Percentiles rank a stretch among this genome's conserved stretches.
These are phyloP conservation scores for Penicillium paneum DNA, from an alignment of 2,329 filamentous ascomycete species.

Conservation along the genomic window DNA sequence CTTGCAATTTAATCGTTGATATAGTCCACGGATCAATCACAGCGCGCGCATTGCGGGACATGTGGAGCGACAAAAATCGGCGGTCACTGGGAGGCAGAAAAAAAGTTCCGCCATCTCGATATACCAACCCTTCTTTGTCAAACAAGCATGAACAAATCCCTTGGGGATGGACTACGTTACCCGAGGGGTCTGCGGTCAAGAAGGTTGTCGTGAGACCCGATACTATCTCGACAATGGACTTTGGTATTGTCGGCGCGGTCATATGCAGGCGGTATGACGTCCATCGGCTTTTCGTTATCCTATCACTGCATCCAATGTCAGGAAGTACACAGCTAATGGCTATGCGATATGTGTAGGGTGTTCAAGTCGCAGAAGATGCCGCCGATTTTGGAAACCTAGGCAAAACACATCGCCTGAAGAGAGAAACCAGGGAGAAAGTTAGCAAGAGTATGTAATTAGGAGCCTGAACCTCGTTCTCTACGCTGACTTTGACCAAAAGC, in stretches of 20 bases:
- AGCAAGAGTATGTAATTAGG: constrained; percentile 43
- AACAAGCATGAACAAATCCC: constrained; percentile 31
- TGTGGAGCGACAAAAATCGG: constrained; percentile 12
- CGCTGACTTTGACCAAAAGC: constrained; percentile 50
- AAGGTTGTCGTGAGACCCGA: constrained; percentile 66
- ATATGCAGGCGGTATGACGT: constrained; percentile 66
- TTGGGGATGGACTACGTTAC: constrained; percentile 44
- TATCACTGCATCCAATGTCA: constrained; percentile 3
- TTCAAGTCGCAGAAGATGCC: constrained; percentile 57
- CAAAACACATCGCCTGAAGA: constrained; percentile 55
- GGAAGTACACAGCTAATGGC: neutral
- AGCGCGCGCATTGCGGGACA: constrained; percentile 2
- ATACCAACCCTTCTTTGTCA: constrained; percentile 8
- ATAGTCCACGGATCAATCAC: neutral
- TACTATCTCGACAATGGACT: constrained; percentile 74
- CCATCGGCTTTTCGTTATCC: constrained; percentile 4
- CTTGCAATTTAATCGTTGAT: neutral
- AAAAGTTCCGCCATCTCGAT: constrained; percentile 15
- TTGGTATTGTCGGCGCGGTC: constrained; percentile 75
- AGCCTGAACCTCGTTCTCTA: constrained; percentile 12
- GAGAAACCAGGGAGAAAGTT: constrained; percentile 52
- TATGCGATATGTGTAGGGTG: constrained; percentile 28
- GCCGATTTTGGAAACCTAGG: constrained; percentile 66
- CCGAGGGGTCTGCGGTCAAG: constrained; percentile 52
- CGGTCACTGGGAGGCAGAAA: constrained; percentile 24